phyloP scores from a whole-genome alignment of 1,284 basidiomycete species.

The Sparassis latifolia region DNA sequence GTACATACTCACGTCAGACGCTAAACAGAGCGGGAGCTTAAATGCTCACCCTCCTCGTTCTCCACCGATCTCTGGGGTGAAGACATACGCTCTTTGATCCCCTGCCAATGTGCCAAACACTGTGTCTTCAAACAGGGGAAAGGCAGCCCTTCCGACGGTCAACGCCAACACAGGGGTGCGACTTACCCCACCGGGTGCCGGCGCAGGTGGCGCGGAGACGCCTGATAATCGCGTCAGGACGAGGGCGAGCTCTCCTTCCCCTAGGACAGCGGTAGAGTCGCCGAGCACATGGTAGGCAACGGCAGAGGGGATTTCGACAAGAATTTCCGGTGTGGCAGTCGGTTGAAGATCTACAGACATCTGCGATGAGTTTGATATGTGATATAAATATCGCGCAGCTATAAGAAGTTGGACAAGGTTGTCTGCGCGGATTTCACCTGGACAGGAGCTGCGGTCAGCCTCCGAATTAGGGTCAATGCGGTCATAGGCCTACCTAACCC shows the following conservation, averaged over 20 bases:
- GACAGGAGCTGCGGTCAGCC: not conserved
- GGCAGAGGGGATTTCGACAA: constrained; percentile 18
- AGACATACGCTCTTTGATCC: constrained; percentile 21
- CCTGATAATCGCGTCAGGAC: constrained; percentile 4
- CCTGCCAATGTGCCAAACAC: constrained; percentile 23
- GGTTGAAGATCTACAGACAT: constrained; percentile 2
- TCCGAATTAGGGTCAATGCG: not conserved
- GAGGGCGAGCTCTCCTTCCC: constrained; percentile 19
- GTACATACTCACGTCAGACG: too few species aligned
- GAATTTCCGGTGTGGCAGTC: constrained; percentile 4
- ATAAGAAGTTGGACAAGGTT: too few species aligned
- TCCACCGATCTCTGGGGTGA: constrained; percentile 21
- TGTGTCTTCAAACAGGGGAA: constrained; percentile 19
- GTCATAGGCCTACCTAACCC: constrained; percentile 9
- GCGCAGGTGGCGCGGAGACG: constrained; percentile 1
- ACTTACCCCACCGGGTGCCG: not conserved
- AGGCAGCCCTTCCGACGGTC: constrained; percentile 21
- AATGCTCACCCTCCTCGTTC: constrained; percentile 16
- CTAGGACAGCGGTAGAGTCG: constrained; percentile 16
- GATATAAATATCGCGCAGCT: too few species aligned
- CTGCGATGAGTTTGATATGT: not conserved
- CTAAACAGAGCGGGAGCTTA: too few species aligned
- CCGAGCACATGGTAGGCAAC: constrained; percentile 22
- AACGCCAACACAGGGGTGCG: constrained; percentile 13
- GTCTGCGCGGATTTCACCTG: not conserved